A percentile compares a stretch with the other conserved stretches of the same genome.
phyloP scores from a whole-genome alignment of 768 basidiomycete genomes.

The Tulasnella sp. region DNA sequence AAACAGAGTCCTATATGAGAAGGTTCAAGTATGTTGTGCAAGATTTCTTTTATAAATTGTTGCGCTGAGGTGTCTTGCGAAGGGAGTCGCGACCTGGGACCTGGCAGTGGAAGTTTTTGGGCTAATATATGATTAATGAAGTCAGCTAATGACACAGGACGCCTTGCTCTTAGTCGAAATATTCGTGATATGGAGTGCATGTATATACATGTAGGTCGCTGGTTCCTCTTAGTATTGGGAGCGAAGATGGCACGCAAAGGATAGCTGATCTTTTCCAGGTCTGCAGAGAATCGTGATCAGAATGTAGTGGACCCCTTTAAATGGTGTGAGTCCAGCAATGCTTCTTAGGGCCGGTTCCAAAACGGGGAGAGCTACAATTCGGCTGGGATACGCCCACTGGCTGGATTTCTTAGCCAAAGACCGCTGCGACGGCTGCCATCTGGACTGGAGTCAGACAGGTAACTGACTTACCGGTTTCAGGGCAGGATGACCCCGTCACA shows the following conservation, averaged over 20 bases:
- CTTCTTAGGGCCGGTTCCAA: no score
- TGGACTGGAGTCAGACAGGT: background rate
- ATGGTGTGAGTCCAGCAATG: background rate
- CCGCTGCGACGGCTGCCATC: background rate
- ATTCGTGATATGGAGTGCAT: background rate
- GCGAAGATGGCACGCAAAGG: no score
- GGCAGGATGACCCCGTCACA: background rate
- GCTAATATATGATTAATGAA: background rate
- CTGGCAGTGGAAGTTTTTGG: background rate
- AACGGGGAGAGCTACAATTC: no score
- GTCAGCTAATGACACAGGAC: background rate
- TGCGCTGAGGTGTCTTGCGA: background rate
- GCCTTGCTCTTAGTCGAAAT: background rate
- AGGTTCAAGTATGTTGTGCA: background rate
- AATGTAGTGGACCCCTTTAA: background rate
- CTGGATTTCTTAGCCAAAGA: background rate
- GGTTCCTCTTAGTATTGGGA: background rate
- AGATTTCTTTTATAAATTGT: background rate
- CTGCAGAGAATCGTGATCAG: no score
- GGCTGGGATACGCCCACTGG: no score
- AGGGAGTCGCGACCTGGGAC: background rate
- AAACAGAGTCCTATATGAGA: background rate
- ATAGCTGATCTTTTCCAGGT: no score
- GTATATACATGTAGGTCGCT: background rate
- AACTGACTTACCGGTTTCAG: background rate